A percentile compares a stretch with the other conserved stretches of the same genome.
Conservation (phyloP, 192 early-diverging fungal species). For the Rhizophagus clarus region DNA sequence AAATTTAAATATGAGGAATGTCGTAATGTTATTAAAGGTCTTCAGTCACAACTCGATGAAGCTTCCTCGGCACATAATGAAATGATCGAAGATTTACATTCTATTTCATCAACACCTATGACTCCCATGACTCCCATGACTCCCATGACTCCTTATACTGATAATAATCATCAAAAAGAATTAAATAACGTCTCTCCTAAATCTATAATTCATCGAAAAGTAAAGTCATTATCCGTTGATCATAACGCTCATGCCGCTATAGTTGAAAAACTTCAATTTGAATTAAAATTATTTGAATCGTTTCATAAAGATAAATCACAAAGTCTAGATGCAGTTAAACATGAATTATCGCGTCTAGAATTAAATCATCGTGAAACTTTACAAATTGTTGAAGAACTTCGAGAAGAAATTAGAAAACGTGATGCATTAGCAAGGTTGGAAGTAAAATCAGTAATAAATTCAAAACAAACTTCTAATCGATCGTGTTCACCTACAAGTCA, state of each 20-base stretch:
- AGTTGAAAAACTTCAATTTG: constrained; percentile 21
- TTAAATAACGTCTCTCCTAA: neutral
- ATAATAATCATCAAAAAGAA: neutral
- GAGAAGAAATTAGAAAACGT: constrained; percentile 25
- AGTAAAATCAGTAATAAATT: constrained; percentile 11
- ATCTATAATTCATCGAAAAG: constrained; percentile 5
- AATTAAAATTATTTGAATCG: constrained; percentile 11
- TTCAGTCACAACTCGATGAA: neutral
- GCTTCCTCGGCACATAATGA: neutral
- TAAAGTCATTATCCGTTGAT: constrained; percentile 17
- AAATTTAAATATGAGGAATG: neutral
- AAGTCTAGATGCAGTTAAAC: constrained; percentile 19
- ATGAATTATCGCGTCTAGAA: constrained; percentile 20
- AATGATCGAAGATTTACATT: neutral
- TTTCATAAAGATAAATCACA: constrained; percentile 24
- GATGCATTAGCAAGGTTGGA: constrained; percentile 12
- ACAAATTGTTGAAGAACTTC: constrained; percentile 28
- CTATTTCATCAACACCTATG: neutral
- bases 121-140: neutral
- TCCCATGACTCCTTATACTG: neutral
- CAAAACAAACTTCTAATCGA: neutral
- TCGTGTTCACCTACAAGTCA: neutral
- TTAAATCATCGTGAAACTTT: constrained; percentile 22
- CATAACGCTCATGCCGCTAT: neutral
- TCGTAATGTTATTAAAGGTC: neutral